Conservation (phyloP, 2,329 filamentous ascomycete genomes). For the Sarocladium oryzae region DNA sequence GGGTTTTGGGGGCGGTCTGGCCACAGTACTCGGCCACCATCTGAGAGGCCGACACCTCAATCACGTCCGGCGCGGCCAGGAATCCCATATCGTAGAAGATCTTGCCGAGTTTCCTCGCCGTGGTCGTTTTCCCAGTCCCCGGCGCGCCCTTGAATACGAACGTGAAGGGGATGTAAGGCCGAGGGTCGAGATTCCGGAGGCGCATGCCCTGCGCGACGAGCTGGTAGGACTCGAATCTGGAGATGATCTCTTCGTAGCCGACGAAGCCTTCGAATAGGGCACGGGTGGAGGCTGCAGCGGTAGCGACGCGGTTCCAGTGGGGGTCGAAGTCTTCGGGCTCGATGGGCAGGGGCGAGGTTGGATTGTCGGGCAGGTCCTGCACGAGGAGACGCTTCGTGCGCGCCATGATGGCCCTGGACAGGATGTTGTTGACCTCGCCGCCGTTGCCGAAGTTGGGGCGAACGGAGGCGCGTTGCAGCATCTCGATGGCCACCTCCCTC, state of each 20-base stretch:
- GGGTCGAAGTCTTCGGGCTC: slow-evolving; percentile 47
- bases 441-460: slow-evolving; percentile 21
- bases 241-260: slow-evolving; percentile 50
- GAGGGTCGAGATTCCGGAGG: slow-evolving; percentile 44
- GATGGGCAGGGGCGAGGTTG: slow-evolving; percentile 19
- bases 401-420: slow-evolving; percentile 27
- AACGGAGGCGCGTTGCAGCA: slow-evolving; percentile 21
- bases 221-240: slow-evolving; percentile 49
- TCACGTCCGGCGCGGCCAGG: slow-evolving; percentile 51
- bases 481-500: slow-evolving; percentile 29
- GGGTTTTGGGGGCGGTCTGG: slow-evolving; percentile 61
- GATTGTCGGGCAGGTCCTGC: slow-evolving; percentile 39
- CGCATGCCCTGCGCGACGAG: slow-evolving; percentile 46
- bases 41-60: slow-evolving; percentile 62
- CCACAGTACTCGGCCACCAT: slow-evolving; percentile 62
- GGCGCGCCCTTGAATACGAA: slow-evolving; percentile 61
- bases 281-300: slow-evolving; percentile 35
- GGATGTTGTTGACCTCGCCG: slow-evolving; percentile 25
- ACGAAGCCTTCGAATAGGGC: slow-evolving; percentile 54
- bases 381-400: slow-evolving; percentile 24
- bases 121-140: slow-evolving; percentile 67
- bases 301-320: slow-evolving; percentile 45
- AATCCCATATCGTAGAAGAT: slow-evolving; percentile 70
- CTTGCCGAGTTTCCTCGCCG: slow-evolving; percentile 62
- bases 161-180: slow-evolving; percentile 51